Percentiles rank a stretch among this genome's conserved stretches.
Evolutionary conservation across 352 stramenopile species (phyloP).

Genomic region (Phytophthora pini): DNA sequence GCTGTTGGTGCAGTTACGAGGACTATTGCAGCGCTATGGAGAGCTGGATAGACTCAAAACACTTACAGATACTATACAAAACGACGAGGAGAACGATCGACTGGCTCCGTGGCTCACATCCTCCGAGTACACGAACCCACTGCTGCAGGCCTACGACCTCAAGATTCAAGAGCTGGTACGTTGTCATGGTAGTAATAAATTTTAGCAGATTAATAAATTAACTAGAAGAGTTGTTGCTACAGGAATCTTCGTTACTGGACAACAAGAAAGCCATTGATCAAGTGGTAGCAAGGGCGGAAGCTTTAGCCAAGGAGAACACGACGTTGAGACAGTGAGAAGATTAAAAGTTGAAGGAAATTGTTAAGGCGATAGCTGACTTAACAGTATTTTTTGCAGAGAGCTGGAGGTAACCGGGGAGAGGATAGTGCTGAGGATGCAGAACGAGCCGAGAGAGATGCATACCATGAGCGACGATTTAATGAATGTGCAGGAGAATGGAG

Average conservation of each 20-base stretch:
- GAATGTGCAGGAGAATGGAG: slow-evolving; percentile 47
- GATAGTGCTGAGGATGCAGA: slow-evolving; percentile 54
- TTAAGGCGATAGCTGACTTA: neutral
- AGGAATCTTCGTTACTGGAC: slow-evolving; percentile 60
- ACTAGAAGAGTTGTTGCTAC: neutral
- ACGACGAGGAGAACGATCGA: slow-evolving; percentile 14
- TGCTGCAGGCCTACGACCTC: slow-evolving; percentile 80
- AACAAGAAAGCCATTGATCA: slow-evolving; percentile 69
- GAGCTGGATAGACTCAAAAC: slow-evolving; percentile 78
- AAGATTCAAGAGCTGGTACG: slow-evolving; percentile 80
- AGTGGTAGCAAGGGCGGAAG: slow-evolving; percentile 52
- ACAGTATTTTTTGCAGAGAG: slow-evolving; percentile 45
- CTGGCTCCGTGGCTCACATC: slow-evolving; percentile 72
- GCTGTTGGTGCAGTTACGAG: slow-evolving; percentile 64
- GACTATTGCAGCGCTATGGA: slow-evolving; percentile 66
- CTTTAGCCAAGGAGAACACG: slow-evolving; percentile 71
- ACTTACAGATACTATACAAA: slow-evolving; percentile 44
- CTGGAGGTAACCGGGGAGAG: slow-evolving; percentile 67
- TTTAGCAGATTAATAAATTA: neutral
- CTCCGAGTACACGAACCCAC: slow-evolving; percentile 73
- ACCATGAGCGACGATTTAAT: slow-evolving; percentile 42
- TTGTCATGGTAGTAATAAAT: neutral
- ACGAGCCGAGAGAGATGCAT: slow-evolving; percentile 44
- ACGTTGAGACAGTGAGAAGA: slow-evolving; percentile 62
- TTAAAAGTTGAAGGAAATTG: neutral